Base-by-base conservation (phyloP, 2,329 filamentous ascomycete species). In the Colletotrichum costaricense region DNA sequence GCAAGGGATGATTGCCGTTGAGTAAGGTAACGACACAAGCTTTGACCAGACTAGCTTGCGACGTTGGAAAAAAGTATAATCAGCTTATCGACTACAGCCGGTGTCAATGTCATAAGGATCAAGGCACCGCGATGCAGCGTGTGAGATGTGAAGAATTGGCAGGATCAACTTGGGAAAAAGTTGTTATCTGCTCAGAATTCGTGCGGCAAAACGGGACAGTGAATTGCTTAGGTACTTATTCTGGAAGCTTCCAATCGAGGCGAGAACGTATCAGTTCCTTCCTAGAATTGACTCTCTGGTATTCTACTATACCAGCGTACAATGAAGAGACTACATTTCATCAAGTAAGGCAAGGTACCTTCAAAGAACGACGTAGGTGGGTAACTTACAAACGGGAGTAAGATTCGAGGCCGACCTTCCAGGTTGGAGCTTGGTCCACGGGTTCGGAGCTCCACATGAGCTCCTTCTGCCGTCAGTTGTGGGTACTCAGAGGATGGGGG, bases 351-450 rank as follows among this genome's bases (percentile, higher is more conserved):
- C 4, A 35, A 35, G 33, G 33, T 35, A 35, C 30, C 30, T 33
- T 11, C 0, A 33, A 3, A 9, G 30, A 33, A 33, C 8, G 30
- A 33, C 30, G 30, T 33, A 33, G 30, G 30, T 33, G 8, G 11
- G 33, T 35, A 12, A 35, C 3, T 35, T 12, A 35, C 9, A 35
- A 12, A 49, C 42, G 42, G 42, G 19, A 49, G 42, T 19, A n/a
- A 16, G 14, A 42, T 42, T 42, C 38, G 19, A 49, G 42, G n/a
- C 42, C 7, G 42, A 49, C 19, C 42, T n/a, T 11, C 16, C 42
- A 49, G 42, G 42, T 24, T 60, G 69, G 56, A 73, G 71, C 71
- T 66, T 65, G 67, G 67, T 70, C 71, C 67, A 66, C 35, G 49
- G 19, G 67, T 71, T 73, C 60, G 62, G 56, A 35, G 60, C 56